Conservation (phyloP, 225 moss, liverwort and hornwort species). For the Pseudoscleropodium purum region DNA sequence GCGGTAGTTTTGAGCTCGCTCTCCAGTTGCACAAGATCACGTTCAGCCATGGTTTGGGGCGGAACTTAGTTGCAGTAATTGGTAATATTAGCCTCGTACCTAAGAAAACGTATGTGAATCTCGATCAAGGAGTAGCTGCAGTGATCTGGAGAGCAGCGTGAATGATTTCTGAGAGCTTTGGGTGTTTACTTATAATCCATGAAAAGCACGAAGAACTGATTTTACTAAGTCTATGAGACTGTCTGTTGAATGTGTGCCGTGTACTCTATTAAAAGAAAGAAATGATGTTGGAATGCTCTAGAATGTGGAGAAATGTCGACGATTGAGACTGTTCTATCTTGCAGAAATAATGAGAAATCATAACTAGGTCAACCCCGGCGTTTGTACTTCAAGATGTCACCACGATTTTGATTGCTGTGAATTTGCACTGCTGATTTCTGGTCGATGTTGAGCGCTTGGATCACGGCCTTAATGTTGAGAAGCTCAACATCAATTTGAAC, state of each 20-base stretch:
- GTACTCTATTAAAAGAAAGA: neutral
- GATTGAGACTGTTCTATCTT: neutral
- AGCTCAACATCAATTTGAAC: neutral
- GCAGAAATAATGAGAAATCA: neutral
- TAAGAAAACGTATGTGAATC: neutral
- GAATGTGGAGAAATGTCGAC: neutral
- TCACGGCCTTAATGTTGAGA: neutral
- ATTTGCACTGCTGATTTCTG: neutral
- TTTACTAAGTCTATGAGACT: neutral
- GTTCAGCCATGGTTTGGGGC: neutral
- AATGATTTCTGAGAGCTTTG: neutral
- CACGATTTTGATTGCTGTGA: neutral
- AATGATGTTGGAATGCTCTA: neutral
- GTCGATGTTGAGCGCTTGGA: neutral
- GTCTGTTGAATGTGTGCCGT: neutral
- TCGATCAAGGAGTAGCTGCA: neutral
- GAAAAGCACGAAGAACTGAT: neutral
- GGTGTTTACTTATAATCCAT: neutral
- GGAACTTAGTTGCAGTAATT: neutral
- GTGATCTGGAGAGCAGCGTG: neutral
- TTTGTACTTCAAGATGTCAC: neutral
- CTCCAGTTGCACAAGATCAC: neutral
- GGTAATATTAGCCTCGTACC: neutral
- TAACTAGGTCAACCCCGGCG: neutral
- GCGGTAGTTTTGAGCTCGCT: neutral